Evolutionary conservation across 768 basidiomycete genomes (phyloP).

Genomic region (Tulasnella calospora): DNA sequence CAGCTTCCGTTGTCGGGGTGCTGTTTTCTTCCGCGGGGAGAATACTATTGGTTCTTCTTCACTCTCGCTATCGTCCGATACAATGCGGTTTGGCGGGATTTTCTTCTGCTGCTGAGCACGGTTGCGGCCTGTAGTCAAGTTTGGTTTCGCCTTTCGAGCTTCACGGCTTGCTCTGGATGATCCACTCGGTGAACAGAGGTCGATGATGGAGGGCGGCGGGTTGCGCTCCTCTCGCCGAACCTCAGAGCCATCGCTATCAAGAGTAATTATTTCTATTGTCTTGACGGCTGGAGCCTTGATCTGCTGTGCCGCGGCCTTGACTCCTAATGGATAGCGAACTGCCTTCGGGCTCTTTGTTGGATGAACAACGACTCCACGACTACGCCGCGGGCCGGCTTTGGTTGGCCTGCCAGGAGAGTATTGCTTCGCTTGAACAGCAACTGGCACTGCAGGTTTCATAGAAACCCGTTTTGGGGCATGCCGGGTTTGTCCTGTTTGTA

Average conservation of each 20-base stretch:
- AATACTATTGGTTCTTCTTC: background rate
- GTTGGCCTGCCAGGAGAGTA: background rate
- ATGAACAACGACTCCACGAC: background rate
- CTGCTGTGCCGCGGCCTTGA: background rate
- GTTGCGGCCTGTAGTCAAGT: background rate
- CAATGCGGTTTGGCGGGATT: background rate
- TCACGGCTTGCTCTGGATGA: background rate
- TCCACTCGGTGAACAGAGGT: background rate
- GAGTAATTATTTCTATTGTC: background rate
- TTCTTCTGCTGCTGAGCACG: background rate
- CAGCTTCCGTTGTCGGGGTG: background rate
- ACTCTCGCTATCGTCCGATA: conserved; percentile 1
- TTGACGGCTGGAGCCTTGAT: background rate
- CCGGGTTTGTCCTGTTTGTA: background rate
- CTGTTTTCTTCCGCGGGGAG: background rate
- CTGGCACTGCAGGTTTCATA: background rate
- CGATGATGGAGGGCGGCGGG: background rate
- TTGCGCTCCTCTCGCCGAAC: background rate
- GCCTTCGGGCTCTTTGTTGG: background rate
- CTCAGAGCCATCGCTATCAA: background rate
- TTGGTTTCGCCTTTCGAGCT: background rate
- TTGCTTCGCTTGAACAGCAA: background rate
- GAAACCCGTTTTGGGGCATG: background rate
- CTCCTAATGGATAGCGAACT: background rate
- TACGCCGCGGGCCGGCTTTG: background rate